Percentiles rank a stretch among this genome's conserved stretches.
Conservation (phyloP, 2,329 filamentous ascomycete species). For the Alternaria brassicae region DNA sequence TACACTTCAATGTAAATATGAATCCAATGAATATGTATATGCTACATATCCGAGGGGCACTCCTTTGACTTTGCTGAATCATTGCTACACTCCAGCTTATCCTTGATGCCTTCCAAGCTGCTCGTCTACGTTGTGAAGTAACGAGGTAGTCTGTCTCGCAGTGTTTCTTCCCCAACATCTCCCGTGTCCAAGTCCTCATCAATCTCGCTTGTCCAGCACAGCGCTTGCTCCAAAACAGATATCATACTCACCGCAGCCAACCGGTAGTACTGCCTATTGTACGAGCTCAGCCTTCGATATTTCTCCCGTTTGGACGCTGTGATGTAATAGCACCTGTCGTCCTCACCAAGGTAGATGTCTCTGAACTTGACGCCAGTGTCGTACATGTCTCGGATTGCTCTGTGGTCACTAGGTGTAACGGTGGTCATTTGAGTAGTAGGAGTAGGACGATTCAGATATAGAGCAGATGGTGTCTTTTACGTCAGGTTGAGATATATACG, state of each 20-base stretch:
- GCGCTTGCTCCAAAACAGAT: not conserved
- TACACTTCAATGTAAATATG: constrained; percentile 13
- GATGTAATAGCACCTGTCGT: not conserved
- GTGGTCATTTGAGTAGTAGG: not conserved
- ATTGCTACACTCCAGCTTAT: too few species aligned
- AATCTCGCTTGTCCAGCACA: not conserved
- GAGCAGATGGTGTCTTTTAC: not conserved
- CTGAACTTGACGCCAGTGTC: not conserved
- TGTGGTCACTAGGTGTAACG: not conserved
- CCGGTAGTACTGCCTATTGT: not conserved
- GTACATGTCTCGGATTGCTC: not conserved
- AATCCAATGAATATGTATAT: constrained; percentile 5
- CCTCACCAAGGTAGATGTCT: not conserved
- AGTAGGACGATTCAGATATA: not conserved
- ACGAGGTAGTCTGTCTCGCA: too few species aligned
- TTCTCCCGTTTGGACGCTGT: not conserved
- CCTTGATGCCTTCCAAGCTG: too few species aligned
- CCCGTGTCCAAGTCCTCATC: not conserved
- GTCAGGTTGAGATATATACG: not conserved
- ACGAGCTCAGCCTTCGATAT: not conserved
- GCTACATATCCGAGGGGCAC: too few species aligned
- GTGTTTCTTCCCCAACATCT: not conserved
- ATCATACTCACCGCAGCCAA: not conserved
- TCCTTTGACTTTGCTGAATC: too few species aligned
- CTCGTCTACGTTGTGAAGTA: too few species aligned